Conservation (phyloP, 2,329 filamentous ascomycete genomes). For the Penicillium sp. region DNA sequence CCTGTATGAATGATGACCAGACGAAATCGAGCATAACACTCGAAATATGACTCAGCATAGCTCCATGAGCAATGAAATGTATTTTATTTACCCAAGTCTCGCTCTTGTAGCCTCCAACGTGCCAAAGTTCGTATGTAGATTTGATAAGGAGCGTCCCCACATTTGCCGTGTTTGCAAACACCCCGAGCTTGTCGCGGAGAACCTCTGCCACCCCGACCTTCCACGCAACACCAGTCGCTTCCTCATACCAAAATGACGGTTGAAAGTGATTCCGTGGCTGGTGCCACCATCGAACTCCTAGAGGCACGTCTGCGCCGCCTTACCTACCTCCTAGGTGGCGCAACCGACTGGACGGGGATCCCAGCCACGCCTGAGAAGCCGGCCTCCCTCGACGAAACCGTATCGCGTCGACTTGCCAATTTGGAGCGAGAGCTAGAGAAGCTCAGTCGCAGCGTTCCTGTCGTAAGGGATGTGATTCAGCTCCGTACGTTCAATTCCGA, state of each 20-base stretch:
- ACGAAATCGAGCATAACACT: background rate
- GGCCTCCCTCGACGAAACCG: constrained; percentile 38
- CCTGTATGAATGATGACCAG: constrained; percentile 19
- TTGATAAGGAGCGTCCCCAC: constrained; percentile 17
- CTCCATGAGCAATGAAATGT: background rate
- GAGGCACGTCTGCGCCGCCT: constrained; percentile 46
- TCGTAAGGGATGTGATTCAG: constrained; percentile 44
- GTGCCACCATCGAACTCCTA: constrained; percentile 45
- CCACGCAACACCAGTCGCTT: background rate
- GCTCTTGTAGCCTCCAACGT: background rate
- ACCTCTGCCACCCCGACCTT: background rate
- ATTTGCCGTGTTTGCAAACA: constrained; percentile 24
- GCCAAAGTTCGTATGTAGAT: no score
- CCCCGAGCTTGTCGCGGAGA: constrained; percentile 7
- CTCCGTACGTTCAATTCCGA: constrained; percentile 35
- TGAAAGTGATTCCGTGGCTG: constrained; percentile 37
- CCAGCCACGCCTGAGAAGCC: constrained; percentile 36
- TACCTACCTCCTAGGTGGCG: constrained; percentile 47
- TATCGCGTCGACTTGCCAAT: constrained; percentile 39
- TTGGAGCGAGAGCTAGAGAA: constrained; percentile 41
- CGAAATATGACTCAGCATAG: background rate
- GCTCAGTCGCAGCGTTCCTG: constrained; percentile 39
- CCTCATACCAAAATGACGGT: constrained; percentile 26
- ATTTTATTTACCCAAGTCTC: background rate
- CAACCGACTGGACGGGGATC: constrained; percentile 41